These are phyloP conservation scores for Pestalotiopsis sp. DNA, from an alignment of 2,329 filamentous ascomycete genomes.

Conservation along the genomic window DNA sequence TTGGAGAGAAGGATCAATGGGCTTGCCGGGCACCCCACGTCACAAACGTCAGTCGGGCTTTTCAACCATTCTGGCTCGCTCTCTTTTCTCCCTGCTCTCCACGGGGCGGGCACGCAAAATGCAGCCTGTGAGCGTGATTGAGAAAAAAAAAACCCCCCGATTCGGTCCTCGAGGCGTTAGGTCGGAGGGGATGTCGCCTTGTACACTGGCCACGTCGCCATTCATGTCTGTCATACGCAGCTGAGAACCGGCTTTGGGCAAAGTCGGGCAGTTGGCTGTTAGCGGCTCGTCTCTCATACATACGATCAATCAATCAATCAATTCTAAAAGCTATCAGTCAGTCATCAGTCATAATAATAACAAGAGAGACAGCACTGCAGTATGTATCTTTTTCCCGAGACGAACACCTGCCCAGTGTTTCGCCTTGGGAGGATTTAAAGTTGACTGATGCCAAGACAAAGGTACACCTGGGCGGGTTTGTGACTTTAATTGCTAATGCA, in stretches of 20 bases:
- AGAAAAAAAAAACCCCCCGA: not conserved
- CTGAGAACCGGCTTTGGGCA: not conserved
- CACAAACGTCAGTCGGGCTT: too few species aligned
- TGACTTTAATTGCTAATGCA: not conserved
- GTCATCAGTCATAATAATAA: not conserved
- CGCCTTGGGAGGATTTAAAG: constrained; percentile 8
- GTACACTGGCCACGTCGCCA: not conserved
- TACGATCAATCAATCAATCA: not conserved
- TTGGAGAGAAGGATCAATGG: too few species aligned
- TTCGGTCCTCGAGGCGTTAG: not conserved
- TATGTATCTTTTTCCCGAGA: not conserved
- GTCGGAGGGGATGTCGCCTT: not conserved
- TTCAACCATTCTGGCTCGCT: too few species aligned
- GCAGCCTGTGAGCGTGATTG: not conserved
- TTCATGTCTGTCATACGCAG: not conserved
- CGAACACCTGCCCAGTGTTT: constrained; percentile 3
- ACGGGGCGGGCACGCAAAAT: not conserved
- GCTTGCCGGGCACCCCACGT: not conserved
- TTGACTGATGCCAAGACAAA: constrained; percentile 10
- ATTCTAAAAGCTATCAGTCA: not conserved
- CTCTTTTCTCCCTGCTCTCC: not conserved
- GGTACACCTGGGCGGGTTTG: not conserved
- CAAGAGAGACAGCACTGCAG: not conserved
- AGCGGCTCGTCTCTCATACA: too few species aligned
- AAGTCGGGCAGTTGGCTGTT: not conserved